Percentiles rank a stretch among this genome's conserved stretches.
phyloP scores from a whole-genome alignment of 768 basidiomycete species.

The Tricholoma matsutake region DNA sequence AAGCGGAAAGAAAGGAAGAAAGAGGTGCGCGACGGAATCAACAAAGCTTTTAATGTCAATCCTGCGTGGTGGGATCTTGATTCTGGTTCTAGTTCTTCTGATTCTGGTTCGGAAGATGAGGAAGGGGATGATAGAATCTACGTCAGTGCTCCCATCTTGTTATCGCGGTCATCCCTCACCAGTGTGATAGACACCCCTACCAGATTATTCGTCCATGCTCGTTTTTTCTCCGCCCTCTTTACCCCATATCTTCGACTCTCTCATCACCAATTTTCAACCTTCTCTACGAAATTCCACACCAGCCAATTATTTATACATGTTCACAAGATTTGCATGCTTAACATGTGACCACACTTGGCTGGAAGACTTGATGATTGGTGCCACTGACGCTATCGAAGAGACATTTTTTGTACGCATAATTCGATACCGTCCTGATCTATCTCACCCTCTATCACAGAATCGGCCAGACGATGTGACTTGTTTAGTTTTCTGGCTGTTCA shows the following conservation, averaged over 20 bases:
- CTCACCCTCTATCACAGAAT: conserved; percentile 43
- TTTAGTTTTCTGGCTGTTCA: conserved; percentile 94
- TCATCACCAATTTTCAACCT: conserved; percentile 75
- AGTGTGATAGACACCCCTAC: conserved; percentile 52
- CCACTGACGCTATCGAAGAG: conserved; percentile 90
- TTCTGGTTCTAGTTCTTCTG: conserved; percentile 34
- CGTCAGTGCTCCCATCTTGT: conserved; percentile 36
- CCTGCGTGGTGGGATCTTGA: conserved; percentile 64
- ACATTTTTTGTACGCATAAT: conserved; percentile 76
- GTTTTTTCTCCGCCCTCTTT: conserved; percentile 84
- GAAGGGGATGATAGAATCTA: conserved; percentile 47
- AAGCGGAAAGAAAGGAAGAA: conserved; percentile 53
- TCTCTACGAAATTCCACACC: conserved; percentile 76
- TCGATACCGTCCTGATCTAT: conserved; percentile 5
- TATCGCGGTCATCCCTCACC: conserved; percentile 2
- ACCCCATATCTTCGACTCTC: conserved; percentile 73
- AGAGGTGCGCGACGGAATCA: conserved; percentile 56
- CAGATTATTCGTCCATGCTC: conserved; percentile 85
- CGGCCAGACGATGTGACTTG: conserved; percentile 82
- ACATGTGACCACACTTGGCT: conserved; percentile 91
- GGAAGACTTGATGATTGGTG: conserved; percentile 88
- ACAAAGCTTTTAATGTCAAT: conserved; percentile 52
- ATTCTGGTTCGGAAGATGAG: conserved; percentile 43
- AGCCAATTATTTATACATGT: conserved; percentile 87
- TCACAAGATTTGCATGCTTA: conserved; percentile 89